These are phyloP conservation scores for Cytospora piceae DNA, from an alignment of 2,329 filamentous ascomycete genomes.

Conservation along the genomic window DNA sequence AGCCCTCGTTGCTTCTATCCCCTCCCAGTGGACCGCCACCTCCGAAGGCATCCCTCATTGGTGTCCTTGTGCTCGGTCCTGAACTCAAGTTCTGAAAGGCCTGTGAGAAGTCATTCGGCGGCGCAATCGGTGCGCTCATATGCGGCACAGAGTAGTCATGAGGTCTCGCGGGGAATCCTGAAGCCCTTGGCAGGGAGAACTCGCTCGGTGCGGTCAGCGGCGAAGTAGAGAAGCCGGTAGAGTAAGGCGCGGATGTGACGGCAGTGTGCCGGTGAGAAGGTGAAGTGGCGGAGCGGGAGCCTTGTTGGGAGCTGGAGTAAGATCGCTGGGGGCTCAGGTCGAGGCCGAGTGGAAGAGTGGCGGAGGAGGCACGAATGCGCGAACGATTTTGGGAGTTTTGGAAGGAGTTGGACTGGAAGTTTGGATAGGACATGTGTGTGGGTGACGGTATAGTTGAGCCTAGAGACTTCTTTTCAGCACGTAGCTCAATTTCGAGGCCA, in stretches of 20 bases:
- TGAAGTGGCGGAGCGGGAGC: slow-evolving; percentile 37
- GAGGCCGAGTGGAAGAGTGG: slow-evolving; percentile 49
- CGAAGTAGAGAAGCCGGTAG: slow-evolving; percentile 56
- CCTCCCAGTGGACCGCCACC: slow-evolving; percentile 37
- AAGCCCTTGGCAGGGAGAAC: slow-evolving; percentile 52
- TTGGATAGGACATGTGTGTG: slow-evolving; percentile 54
- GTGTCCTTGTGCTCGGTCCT: slow-evolving; percentile 42
- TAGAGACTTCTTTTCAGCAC: slow-evolving; percentile 37
- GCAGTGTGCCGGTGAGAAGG: slow-evolving; percentile 44
- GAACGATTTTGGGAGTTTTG: slow-evolving; percentile 51
- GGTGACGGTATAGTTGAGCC: slow-evolving; percentile 54
- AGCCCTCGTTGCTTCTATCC: slow-evolving; percentile 37
- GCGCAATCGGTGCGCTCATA: slow-evolving; percentile 58
- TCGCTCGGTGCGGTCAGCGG: slow-evolving; percentile 59
- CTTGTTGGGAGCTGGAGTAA: slow-evolving; percentile 36
- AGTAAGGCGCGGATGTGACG: slow-evolving; percentile 48
- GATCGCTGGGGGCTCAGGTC: slow-evolving; percentile 51
- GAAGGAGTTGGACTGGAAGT: slow-evolving; percentile 45
- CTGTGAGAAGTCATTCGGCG: slow-evolving; percentile 56
- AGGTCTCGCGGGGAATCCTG: slow-evolving; percentile 40
- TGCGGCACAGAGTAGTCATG: slow-evolving; percentile 58
- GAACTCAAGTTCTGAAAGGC: slow-evolving; percentile 49
- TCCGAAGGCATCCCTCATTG: slow-evolving; percentile 51
- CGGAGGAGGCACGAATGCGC: slow-evolving; percentile 54
- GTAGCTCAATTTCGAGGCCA: too few relatives aligned